Base-by-base conservation (phyloP, 1,139 yeast species). In the Sugiyamaella grinbergsii region DNA sequence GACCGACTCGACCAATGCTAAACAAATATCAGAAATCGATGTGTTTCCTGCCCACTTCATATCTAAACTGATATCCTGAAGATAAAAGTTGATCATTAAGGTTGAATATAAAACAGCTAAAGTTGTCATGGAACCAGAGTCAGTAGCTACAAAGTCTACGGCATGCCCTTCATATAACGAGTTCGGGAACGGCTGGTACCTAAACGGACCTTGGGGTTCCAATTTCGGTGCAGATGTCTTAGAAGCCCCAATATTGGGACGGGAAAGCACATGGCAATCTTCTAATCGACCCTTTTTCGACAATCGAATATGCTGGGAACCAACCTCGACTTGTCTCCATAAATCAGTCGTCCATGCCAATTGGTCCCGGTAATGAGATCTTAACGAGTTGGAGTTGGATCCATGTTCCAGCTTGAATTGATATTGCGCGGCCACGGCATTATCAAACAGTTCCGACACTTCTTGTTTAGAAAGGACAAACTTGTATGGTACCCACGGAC, bases 401-500 rank as follows among this genome's bases (percentile, higher is more conserved):
- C 16, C 47, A 42, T 42, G 38, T 5, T 43, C 47, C 24, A 18
- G 20, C 19, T 18, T 43, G 2, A 60, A 54, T 19, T 62, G 62
- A 32, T 54, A 54, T 37, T 62, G 66, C 18, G 58, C 61, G 4
- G 68, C 61, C 10, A 67, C 68, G 4, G 79, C 73, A 51, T 73
- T 71, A 55, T 78, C 76, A 50, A 79, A 68, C 5, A 77, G 58
- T 3, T 58, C 63, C 22, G 69, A 71, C 5, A 74, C 55, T 58
- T 72, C 71, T 0, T 59, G 54, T 43, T 63, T 59, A 0, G 73
- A 51, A 13, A 77, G 66, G 0, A 70, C 63, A 22, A 78, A 62
- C 19, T 64, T 60, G 2, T 65, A 57, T 0, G 87, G 85, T 22
- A 77, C 60, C 62, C 80, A 80, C 8, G 88, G 88, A 53, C 76